Evolutionary conservation across 1,284 basidiomycete species (phyloP), one percentile per base, ranked within the genome.

Genomic region (Cutaneotrichosporon sp.): DNA sequence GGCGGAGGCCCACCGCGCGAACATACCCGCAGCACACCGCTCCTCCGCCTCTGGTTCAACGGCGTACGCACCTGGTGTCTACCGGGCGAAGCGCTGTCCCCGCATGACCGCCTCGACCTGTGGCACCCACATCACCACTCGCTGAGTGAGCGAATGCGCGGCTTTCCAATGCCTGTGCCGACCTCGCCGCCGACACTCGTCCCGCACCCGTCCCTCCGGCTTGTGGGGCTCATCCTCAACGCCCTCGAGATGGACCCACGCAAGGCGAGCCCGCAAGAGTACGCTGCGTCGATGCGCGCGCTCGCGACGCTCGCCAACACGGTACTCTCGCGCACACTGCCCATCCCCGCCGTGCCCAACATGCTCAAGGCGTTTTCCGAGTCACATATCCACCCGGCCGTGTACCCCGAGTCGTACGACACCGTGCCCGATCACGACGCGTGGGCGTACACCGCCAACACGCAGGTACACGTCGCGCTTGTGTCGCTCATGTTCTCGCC

Each of bases 271-370:
- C 58, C 61, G 3, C 49, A 49, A 7, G 58, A 67, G 20, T 72
- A 66, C 41, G 61, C 62, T 1, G 51, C 67, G 12, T 70, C 69
- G 1, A 70, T 71, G 59, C 61, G 70, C 4, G 75, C 74, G 9
- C 59, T 73, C 8, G 74, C 72, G 17, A 72, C 69, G 17, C 55
- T 76, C 2, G 69, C 71, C 37, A 75, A 74, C 55, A 71, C 74
- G 1, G 66, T 76, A 1, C 54, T 73, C 1, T 69, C 69, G 2
- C 66, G 75, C 1, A 75, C 75, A 2, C 58, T 75, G 0, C 75
- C 75, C 4, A 65, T 72, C 12, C 57, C 66, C 1, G 64, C 66
- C 14, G 56, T 72, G 21, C 61, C 67, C 3, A 40, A 49, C 1
- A 58, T 76, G 2, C 56, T 75, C 10, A 50, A 62, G 17, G 62